A percentile compares a stretch with the other conserved stretches of the same genome.
These are phyloP conservation scores for Trichoderma guizhouense DNA, from an alignment of 2,329 filamentous ascomycete genomes.

Conservation along the genomic window DNA sequence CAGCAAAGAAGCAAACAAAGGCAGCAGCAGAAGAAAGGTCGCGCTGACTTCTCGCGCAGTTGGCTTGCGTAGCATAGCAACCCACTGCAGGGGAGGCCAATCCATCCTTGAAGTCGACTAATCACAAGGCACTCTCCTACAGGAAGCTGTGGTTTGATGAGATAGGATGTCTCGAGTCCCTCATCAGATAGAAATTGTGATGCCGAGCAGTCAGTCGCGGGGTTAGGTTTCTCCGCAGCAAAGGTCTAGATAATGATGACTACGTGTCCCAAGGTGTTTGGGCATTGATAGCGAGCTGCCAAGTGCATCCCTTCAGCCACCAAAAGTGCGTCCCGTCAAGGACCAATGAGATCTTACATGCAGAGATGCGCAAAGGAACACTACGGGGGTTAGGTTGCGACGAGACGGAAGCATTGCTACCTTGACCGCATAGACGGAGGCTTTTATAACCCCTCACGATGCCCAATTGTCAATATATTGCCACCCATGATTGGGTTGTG, in stretches of 20 bases:
- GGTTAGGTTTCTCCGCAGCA: background rate
- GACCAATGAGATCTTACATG: background rate
- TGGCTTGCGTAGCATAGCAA: background rate
- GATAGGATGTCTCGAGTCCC: background rate
- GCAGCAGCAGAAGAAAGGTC: background rate
- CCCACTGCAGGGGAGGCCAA: background rate
- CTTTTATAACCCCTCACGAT: background rate
- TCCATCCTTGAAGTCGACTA: background rate
- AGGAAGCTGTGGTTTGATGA: accelerated
- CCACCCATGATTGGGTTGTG: background rate
- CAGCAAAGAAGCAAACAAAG: accelerated
- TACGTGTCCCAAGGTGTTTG: background rate
- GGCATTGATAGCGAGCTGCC: background rate
- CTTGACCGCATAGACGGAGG: accelerated
- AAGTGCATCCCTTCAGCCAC: background rate
- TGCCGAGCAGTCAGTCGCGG: background rate
- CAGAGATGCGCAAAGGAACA: background rate
- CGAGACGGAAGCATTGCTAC: background rate
- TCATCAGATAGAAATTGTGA: background rate
- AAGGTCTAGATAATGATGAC: background rate
- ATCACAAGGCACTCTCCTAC: accelerated
- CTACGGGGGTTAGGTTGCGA: background rate
- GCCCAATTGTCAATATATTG: background rate
- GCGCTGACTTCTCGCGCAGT: background rate
- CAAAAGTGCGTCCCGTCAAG: no score